Conservation (phyloP, 2,329 filamentous ascomycete genomes). For the Epichloe bromicola region DNA sequence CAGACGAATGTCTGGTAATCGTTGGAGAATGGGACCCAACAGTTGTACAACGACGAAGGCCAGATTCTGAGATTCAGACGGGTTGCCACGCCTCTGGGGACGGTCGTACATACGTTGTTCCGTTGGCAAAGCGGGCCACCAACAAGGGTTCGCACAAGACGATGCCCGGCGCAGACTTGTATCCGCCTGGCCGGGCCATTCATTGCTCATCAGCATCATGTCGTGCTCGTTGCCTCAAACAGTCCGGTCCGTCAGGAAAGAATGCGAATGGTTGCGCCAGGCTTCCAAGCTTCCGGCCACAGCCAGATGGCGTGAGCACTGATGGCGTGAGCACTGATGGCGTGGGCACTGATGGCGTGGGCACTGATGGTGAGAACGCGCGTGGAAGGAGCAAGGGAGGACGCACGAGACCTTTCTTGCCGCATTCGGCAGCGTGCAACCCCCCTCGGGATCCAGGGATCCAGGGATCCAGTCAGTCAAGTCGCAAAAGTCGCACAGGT, state of each 20-base stretch:
- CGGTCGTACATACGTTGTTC: background rate
- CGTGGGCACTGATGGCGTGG: no score
- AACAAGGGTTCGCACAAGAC: background rate
- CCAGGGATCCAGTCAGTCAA: background rate
- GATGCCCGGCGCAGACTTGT: no score
- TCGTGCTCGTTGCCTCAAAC: no score
- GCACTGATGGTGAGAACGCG: no score
- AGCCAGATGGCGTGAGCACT: background rate
- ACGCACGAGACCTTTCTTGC: slow-evolving; percentile 3
- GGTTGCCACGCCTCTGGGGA: background rate
- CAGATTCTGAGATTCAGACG: background rate
- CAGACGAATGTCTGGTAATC: no score
- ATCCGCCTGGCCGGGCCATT: no score
- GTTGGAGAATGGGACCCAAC: background rate
- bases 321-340: no score
- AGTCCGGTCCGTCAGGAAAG: no score
- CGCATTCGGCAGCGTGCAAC: slow-evolving; percentile 1
- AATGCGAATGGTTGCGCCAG: no score
- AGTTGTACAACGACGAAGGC: background rate
- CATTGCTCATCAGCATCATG: no score
- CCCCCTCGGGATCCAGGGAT: no score
- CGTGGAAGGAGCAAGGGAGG: background rate
- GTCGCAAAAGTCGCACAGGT: background rate
- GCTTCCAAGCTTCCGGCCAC: no score
- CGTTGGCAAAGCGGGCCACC: background rate